Evolutionary conservation across 768 basidiomycete genomes (phyloP).

Genomic region (Leucosporidium scottii): DNA sequence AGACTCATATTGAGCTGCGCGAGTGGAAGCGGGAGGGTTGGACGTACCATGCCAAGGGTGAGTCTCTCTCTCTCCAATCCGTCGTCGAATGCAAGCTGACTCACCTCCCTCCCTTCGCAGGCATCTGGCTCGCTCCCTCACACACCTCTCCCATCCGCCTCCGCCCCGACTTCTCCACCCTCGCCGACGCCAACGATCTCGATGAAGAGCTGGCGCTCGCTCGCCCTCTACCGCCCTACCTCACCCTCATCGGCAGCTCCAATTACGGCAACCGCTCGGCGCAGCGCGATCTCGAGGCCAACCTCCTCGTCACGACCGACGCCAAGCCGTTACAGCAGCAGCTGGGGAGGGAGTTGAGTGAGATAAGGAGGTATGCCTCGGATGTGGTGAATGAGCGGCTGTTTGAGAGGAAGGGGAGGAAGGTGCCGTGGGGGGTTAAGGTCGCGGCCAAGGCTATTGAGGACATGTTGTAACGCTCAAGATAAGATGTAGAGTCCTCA

Average conservation of each 20-base stretch:
- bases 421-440: slow-evolving; percentile 30
- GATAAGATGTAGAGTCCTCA: not conserved
- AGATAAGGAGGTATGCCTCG: slow-evolving; percentile 22
- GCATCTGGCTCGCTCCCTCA: slow-evolving; percentile 35
- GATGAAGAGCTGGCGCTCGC: slow-evolving; percentile 15
- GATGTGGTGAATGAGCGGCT: slow-evolving; percentile 23
- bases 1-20: slow-evolving; percentile 56
- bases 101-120: not conserved
- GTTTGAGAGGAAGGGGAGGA: slow-evolving; percentile 31
- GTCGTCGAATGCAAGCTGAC: not conserved
- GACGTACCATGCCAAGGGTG: slow-evolving; percentile 99
- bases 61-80: slow-evolving; percentile 10
- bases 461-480: slow-evolving; percentile 16
- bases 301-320: slow-evolving; percentile 31
- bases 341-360: slow-evolving; percentile 30
- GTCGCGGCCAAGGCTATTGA: slow-evolving; percentile 30
- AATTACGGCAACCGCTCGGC: slow-evolving; percentile 37
- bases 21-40: slow-evolving; percentile 87
- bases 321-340: slow-evolving; percentile 6
- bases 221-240: slow-evolving; percentile 21
- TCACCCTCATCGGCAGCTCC: slow-evolving; percentile 37
- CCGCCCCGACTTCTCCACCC: slow-evolving; percentile 6
- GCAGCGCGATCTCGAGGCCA: slow-evolving; percentile 35
- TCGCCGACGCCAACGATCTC: slow-evolving; percentile 10
- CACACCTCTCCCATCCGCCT: slow-evolving; percentile 4